Evolutionary conservation across 345 rosid genomes (phyloP), one percentile per base, ranked within the genome.

Genomic region (Eucalyptus marginata): DNA sequence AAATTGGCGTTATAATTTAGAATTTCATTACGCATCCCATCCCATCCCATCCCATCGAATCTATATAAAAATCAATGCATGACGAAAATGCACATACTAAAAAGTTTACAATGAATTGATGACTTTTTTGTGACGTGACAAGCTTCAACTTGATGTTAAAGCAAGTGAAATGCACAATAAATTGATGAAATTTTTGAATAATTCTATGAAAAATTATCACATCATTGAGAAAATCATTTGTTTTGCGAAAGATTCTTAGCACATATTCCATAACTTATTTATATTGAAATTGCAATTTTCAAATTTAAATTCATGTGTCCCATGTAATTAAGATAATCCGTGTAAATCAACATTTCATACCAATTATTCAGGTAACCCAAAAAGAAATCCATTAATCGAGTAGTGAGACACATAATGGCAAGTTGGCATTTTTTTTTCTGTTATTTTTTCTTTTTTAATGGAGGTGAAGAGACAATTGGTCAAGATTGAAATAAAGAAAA

Each of bases 71-170:
- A 10, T 76, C 29, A 76, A 76, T 20, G 24, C 6, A 76, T 10
- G 29, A 20, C 3, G 2, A 20, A 40, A 22, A 20, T 40, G 2
- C 3, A 3, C 2, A 5, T 11, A 3, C 25, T 40, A 10, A 71
- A 36, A 10, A 3, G 10, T 6, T 40, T 20, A 36, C 14, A 20
- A 20, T 36, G 4, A 40, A 18, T 18, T 7, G 2, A 11, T 18
- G 13, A 22, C 25, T 18, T 71, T 71, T 6, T 17, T 71, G 8
- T 52, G 24, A 52, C 0, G 0, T 52, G 5, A 52, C 5, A 0
- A 18, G 1, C 2, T 36, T 20, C 13, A 10, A 71, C 4, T 20
- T 36, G 3, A 36, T 20, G 43, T 76, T 36, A 20, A 76, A 76
- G 24, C 8, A 36, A 76, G 27, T 25, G 46, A 76, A 1, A 18